These are phyloP conservation scores for Farysia itapuensis DNA, from an alignment of 1,284 basidiomycete genomes.

Conservation along the genomic window DNA sequence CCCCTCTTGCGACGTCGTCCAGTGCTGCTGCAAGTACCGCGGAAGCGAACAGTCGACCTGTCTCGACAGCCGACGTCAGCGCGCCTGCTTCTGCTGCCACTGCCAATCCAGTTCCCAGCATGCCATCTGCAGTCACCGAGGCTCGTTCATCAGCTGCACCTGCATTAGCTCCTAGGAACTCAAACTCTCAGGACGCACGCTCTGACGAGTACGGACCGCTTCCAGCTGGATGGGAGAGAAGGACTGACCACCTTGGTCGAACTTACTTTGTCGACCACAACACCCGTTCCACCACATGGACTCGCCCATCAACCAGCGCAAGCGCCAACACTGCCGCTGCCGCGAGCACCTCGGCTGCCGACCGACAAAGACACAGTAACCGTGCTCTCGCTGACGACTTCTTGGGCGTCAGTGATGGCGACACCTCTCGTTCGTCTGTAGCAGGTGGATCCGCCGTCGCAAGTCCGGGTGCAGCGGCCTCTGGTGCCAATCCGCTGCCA, in stretches of 20 bases:
- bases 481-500: slow-evolving; percentile 32
- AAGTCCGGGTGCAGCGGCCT: slow-evolving; percentile 17
- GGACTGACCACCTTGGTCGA: slow-evolving; percentile 81
- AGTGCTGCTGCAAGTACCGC: slow-evolving; percentile 10
- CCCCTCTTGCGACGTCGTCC: slow-evolving; percentile 11
- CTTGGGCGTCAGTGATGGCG: slow-evolving; percentile 53
- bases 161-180: slow-evolving; percentile 9
- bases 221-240: slow-evolving; percentile 88
- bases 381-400: slow-evolving; percentile 58
- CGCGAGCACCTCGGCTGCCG: slow-evolving; percentile 46
- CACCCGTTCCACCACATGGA: slow-evolving; percentile 92
- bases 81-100: slow-evolving; percentile 8
- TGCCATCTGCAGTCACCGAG: slow-evolving; percentile 3
- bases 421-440: slow-evolving; percentile 26
- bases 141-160: slow-evolving; percentile 7
- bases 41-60: slow-evolving; percentile 20
- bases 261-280: slow-evolving; percentile 82
- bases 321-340: slow-evolving; percentile 46
- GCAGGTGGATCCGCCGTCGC: slow-evolving; percentile 19
- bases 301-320: slow-evolving; percentile 60
- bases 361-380: slow-evolving; percentile 54
- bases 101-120: slow-evolving; percentile 3
- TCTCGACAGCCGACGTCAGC: slow-evolving; percentile 16
- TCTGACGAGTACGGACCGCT: slow-evolving; percentile 62
- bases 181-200: slow-evolving; percentile 26